These are phyloP conservation scores for Cordyceps tenuipes DNA, from an alignment of 2,329 filamentous ascomycete genomes.

Conservation along the genomic window DNA sequence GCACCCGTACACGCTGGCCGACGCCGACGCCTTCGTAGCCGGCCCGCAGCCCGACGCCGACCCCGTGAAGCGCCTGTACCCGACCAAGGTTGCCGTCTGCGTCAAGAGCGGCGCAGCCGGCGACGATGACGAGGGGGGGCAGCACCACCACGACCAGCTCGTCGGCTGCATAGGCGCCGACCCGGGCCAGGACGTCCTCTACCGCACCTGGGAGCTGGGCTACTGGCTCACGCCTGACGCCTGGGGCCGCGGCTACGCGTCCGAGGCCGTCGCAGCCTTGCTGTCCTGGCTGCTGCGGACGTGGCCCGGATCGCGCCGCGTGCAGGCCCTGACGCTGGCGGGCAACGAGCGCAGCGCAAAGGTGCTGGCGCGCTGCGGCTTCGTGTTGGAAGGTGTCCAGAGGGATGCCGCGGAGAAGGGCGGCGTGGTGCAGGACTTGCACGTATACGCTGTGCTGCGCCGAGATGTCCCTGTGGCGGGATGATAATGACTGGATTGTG, in stretches of 20 bases:
- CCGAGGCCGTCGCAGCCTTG: constrained; percentile 31
- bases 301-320: constrained; percentile 30
- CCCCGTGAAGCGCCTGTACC: constrained; percentile 14
- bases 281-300: constrained; percentile 35
- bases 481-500: background rate
- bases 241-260: constrained; percentile 40
- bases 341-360: constrained; percentile 33
- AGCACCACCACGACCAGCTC: too few species aligned
- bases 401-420: constrained; percentile 34
- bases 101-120: background rate
- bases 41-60: background rate
- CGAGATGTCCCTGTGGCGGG: constrained; percentile 19
- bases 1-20: constrained; percentile 34
- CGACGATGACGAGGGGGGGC: background rate
- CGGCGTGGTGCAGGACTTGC: constrained; percentile 30
- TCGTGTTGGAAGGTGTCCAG: constrained; percentile 33
- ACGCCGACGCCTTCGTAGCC: constrained; percentile 30
- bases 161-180: constrained; percentile 35
- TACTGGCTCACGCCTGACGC: constrained; percentile 36
- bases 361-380: constrained; percentile 37
- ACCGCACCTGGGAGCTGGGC: constrained; percentile 38
- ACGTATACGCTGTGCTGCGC: constrained; percentile 31
- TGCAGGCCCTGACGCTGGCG: constrained; percentile 32
- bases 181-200: constrained; percentile 29
- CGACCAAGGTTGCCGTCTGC: constrained; percentile 26